These are phyloP conservation scores for Oldenlandia corymbosa DNA, from an alignment of 257 asterid species.

Conservation along the genomic window DNA sequence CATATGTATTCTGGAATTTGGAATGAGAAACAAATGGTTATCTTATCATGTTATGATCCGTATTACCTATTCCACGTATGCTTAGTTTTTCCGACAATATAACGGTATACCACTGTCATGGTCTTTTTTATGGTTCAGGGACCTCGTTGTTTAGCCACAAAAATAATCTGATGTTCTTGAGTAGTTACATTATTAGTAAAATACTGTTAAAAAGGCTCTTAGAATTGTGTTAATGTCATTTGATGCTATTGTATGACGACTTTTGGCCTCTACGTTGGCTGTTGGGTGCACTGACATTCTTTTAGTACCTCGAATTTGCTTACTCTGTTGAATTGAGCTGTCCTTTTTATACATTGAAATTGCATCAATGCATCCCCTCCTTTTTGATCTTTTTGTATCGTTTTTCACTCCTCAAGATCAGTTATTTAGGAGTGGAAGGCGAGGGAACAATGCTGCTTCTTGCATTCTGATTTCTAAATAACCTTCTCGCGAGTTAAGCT, in stretches of 20 bases:
- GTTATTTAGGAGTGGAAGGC: not conserved
- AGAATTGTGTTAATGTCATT: too few relatives aligned
- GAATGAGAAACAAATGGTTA: not conserved
- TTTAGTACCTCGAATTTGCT: not conserved
- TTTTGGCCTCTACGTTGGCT: not conserved
- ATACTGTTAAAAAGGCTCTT: too few relatives aligned
- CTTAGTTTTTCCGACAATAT: too few relatives aligned
- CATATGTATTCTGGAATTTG: conserved; percentile 4
- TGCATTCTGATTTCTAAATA: not conserved
- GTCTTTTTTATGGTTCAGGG: not conserved
- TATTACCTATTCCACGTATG: too few relatives aligned
- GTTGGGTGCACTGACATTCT: not conserved
- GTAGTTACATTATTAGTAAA: too few relatives aligned
- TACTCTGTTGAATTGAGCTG: not conserved
- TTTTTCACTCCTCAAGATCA: not conserved
- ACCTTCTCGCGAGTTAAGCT: not conserved
- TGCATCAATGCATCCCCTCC: not conserved
- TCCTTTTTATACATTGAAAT: not conserved
- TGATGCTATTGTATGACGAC: not conserved
- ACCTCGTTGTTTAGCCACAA: not conserved
- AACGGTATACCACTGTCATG: too few relatives aligned
- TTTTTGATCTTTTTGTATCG: not conserved
- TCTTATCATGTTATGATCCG: not conserved
- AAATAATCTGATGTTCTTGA: too few relatives aligned
- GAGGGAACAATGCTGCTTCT: not conserved